Evolutionary conservation across 257 asterid genomes (phyloP).

Genomic region (Parsonsia alboflavescens): DNA sequence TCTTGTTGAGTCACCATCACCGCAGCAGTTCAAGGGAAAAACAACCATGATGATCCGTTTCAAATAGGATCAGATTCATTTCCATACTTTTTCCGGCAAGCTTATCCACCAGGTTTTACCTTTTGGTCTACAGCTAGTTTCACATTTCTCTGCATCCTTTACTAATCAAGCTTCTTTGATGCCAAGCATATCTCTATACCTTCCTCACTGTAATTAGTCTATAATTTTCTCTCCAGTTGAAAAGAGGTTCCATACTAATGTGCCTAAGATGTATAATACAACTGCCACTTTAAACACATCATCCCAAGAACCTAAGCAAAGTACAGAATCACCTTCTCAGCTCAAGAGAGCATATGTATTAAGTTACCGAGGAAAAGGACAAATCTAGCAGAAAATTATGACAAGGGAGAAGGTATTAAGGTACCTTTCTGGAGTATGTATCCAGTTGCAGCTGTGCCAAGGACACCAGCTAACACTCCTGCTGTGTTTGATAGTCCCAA

Average conservation of each 20-base stretch:
- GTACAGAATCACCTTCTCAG: not conserved
- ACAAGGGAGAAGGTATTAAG: constrained; percentile 6
- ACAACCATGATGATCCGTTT: not conserved
- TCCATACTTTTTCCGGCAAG: not conserved
- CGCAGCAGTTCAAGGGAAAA: constrained; percentile 7
- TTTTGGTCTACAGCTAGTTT: not conserved
- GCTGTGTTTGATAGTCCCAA: constrained; percentile 90
- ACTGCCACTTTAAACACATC: constrained; percentile 89
- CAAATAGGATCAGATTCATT: constrained; percentile 7
- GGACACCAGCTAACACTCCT: constrained; percentile 97
- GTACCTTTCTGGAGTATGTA: constrained; percentile 91
- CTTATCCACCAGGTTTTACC: not conserved
- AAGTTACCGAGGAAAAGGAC: not conserved
- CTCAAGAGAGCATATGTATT: not conserved
- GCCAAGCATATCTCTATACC: not conserved
- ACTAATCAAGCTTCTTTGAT: not conserved
- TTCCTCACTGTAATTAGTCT: constrained; percentile 35
- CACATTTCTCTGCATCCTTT: constrained; percentile 7
- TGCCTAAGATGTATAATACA: constrained; percentile 70
- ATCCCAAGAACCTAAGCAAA: constrained; percentile 82
- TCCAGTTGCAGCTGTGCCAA: constrained; percentile 98
- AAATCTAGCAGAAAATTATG: not conserved
- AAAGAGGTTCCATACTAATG: constrained; percentile 78
- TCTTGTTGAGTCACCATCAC: not conserved
- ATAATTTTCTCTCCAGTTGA: constrained; percentile 82